Base-by-base conservation (phyloP, 208 protist species). In the Herpetomonas samuelpessoai region DNA sequence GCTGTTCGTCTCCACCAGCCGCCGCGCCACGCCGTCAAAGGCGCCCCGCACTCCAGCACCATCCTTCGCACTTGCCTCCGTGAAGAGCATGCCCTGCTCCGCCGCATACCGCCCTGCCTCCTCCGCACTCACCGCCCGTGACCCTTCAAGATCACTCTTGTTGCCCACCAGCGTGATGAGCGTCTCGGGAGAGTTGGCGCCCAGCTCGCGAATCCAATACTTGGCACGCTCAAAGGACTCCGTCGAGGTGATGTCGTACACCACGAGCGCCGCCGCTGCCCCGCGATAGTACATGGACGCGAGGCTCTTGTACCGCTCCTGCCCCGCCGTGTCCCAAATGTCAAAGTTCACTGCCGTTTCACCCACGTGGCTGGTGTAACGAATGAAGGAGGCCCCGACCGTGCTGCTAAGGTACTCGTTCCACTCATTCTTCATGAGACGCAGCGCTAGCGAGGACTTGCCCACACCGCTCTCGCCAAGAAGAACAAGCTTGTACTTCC, bases 171-270 rank as follows among this genome's bases (percentile, higher is more conserved):
- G 88, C 57, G 76, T 79, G 28, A 99, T 79, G 21, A 88, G 59
- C 19, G 98, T 97, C 58, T 98, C 93, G 24, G 86, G 86, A 3
- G 79, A 86, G 58, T 93, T 88, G 7, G 83, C 77, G 3, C 90
- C 67, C 49, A 99, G 83, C 80, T 99, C 97, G 21, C 91, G 95
- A 27, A 98, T 93, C 98, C 98, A 99, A 61, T 94, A 90, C 66
- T 97, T 92, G 29, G 97, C 97, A 48, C 90, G 96, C 48, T 91
- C 82, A 73, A 95, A 98, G 30, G 88, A 96, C 41, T 98, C 91
- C 53, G 81, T 63, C 54, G 97, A 90, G 25, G 95, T 97, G 47
- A 98, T 92, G 55, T 99, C 98, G 72, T 99, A 99, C 19, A 98
- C 96, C 0, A 99, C 81, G 4, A 99, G 64, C 25, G 91, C 91